phyloP scores from a whole-genome alignment of 768 basidiomycete genomes.

The Hemileccinum rubropunctum region DNA sequence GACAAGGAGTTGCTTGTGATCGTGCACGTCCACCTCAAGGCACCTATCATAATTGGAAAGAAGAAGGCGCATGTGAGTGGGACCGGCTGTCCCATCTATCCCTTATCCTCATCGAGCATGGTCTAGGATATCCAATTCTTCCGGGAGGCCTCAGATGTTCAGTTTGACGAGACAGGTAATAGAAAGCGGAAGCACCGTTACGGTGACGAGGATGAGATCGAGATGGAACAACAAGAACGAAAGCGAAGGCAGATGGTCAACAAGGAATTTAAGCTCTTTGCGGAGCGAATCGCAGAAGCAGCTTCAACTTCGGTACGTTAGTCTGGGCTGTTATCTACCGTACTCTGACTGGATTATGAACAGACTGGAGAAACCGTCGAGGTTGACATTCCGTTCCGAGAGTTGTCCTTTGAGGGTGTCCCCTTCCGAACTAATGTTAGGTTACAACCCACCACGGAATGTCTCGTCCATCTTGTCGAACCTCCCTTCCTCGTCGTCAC shows the following conservation, averaged over 20 bases:
- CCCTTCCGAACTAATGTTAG: slow-evolving; percentile 94
- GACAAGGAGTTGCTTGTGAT: slow-evolving; percentile 94
- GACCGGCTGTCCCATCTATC: neutral
- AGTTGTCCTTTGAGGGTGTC: slow-evolving; percentile 95
- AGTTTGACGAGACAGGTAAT: slow-evolving; percentile 99
- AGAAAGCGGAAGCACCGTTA: slow-evolving; percentile 95
- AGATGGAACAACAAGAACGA: slow-evolving; percentile 96
- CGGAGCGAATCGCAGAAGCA: slow-evolving; percentile 88
- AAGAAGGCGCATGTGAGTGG: slow-evolving; percentile 87
- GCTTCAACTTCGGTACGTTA: slow-evolving; percentile 65
- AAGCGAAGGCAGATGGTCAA: slow-evolving; percentile 86
- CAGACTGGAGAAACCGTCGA: slow-evolving; percentile 84
- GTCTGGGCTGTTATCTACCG: neutral
- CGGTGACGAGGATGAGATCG: slow-evolving; percentile 98
- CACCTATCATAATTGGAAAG: slow-evolving; percentile 98
- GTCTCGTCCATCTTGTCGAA: slow-evolving; percentile 92
- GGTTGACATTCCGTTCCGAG: slow-evolving; percentile 95
- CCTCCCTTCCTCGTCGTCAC: slow-evolving; percentile 96
- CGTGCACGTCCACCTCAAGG: slow-evolving; percentile 88
- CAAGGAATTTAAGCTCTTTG: slow-evolving; percentile 91
- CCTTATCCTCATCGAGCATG: neutral
- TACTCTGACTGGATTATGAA: neutral
- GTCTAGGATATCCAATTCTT: slow-evolving; percentile 94
- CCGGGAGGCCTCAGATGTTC: slow-evolving; percentile 95
- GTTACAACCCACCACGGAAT: slow-evolving; percentile 94